Conservation (phyloP, 2,329 filamentous ascomycete genomes). For the Penicillium corylophilum region DNA sequence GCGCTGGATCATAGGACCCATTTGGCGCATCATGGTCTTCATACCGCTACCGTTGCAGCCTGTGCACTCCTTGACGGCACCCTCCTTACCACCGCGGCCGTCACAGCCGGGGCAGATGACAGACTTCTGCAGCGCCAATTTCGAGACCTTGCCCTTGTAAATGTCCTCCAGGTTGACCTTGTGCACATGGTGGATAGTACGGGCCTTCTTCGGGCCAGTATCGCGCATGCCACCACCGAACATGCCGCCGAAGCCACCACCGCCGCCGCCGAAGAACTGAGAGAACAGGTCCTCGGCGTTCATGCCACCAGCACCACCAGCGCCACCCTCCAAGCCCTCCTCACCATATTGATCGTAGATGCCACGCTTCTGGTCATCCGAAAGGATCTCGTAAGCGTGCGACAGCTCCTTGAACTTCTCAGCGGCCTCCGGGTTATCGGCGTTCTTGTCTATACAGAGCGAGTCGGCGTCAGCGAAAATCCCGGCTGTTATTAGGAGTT, state of each 20-base stretch:
- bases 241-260: conserved; percentile 72
- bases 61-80: conserved; percentile 88
- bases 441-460: conserved; percentile 77
- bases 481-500: neutral
- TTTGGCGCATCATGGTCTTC: conserved; percentile 99
- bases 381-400: conserved; percentile 92
- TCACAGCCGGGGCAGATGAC: conserved; percentile 95
- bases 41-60: conserved; percentile 93
- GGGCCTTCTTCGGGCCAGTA: conserved; percentile 82
- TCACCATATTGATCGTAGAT: conserved; percentile 98
- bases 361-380: conserved; percentile 84
- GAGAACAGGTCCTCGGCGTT: conserved; percentile 94
- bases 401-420: conserved; percentile 99
- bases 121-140: conserved; percentile 94
- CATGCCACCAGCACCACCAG: conserved; percentile 78
- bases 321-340: conserved; percentile 81
- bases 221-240: conserved; percentile 76
- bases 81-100: conserved; percentile 93
- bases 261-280: conserved; percentile 86
- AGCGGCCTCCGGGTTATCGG: conserved; percentile 85
- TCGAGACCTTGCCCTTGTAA: conserved; percentile 96
- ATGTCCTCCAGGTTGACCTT: conserved; percentile 98
- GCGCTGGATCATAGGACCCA: conserved; percentile 99
- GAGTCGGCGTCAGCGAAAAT: conserved; percentile 1
- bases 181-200: conserved; percentile 97